A percentile compares a stretch with the other conserved stretches of the same genome.
Conservation (phyloP, 2,329 filamentous ascomycete species). For the Nemania serpens region DNA sequence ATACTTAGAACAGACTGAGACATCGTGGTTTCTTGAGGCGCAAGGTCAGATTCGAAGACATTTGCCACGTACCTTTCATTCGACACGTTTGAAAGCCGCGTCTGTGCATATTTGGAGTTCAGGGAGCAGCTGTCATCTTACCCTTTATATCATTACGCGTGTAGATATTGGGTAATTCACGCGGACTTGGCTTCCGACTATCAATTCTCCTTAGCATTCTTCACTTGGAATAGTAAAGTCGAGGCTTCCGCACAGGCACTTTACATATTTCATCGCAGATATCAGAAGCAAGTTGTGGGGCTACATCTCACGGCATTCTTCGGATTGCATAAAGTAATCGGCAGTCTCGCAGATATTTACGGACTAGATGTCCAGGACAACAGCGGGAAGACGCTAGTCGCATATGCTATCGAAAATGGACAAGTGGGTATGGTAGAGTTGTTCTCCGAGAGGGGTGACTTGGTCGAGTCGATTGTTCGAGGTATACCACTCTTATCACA, state of each 20-base stretch:
- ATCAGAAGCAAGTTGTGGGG: not conserved
- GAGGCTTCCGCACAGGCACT: not conserved
- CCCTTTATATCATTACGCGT: conserved; percentile 9
- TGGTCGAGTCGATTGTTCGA: not conserved
- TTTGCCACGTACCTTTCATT: conserved; percentile 46
- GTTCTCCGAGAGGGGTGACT: not conserved
- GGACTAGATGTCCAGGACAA: not conserved
- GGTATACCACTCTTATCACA: not conserved
- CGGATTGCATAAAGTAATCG: not conserved
- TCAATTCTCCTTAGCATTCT: not conserved
- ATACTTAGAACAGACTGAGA: conserved; percentile 45
- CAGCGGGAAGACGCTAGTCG: not conserved
- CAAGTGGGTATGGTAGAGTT: not conserved
- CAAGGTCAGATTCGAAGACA: conserved; percentile 36
- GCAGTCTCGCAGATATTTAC: not conserved
- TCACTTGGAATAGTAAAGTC: not conserved
- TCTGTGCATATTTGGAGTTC: not conserved
- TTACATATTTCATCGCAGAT: no score
- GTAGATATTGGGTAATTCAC: not conserved
- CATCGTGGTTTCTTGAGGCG: conserved; percentile 40
- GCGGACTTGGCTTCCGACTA: not conserved
- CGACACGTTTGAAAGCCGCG: not conserved
- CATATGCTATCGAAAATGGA: not conserved
- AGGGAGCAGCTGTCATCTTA: not conserved
- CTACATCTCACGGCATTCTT: conserved; percentile 2